Conservation (phyloP, 768 basidiomycete genomes). For the Cyclocybe cylindracea region DNA sequence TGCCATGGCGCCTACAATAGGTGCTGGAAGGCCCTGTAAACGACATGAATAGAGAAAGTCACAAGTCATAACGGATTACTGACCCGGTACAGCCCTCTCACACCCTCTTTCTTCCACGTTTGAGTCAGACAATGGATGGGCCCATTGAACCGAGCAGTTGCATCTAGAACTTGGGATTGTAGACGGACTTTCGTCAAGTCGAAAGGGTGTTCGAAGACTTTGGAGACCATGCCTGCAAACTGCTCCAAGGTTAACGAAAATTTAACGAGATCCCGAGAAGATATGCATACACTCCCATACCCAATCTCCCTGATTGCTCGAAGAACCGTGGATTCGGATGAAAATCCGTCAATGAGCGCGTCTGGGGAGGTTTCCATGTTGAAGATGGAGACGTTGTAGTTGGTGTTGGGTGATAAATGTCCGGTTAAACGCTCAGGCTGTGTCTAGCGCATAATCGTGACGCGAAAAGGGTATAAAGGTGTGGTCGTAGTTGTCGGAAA, state of each 20-base stretch:
- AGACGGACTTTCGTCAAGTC: constrained; percentile 91
- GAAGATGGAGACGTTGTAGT: too few relatives aligned
- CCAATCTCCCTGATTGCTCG: constrained; percentile 45
- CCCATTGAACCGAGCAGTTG: constrained; percentile 67
- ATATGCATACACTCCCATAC: constrained; percentile 46
- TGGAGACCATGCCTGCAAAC: constrained; percentile 83
- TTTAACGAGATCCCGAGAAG: neutral
- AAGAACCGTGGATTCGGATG: constrained; percentile 20
- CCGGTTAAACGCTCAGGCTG: too few relatives aligned
- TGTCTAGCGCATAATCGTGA: too few relatives aligned
- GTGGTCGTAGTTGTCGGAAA: too few relatives aligned
- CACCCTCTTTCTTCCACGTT: constrained; percentile 82
- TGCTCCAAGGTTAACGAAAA: constrained; percentile 22
- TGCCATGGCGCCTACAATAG: constrained; percentile 88
- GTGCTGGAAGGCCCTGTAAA: constrained; percentile 86
- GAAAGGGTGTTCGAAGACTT: constrained; percentile 90
- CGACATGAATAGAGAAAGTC: neutral
- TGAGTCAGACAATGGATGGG: constrained; percentile 86
- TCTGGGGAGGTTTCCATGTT: constrained; percentile 24
- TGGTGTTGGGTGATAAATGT: too few relatives aligned
- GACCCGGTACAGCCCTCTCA: constrained; percentile 86
- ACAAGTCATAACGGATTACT: constrained; percentile 23
- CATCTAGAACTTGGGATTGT: constrained; percentile 85
- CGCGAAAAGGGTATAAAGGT: too few relatives aligned
- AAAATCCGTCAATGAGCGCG: constrained; percentile 10